Conservation (phyloP, 768 basidiomycete genomes). For the Naematelia aurantialba region DNA sequence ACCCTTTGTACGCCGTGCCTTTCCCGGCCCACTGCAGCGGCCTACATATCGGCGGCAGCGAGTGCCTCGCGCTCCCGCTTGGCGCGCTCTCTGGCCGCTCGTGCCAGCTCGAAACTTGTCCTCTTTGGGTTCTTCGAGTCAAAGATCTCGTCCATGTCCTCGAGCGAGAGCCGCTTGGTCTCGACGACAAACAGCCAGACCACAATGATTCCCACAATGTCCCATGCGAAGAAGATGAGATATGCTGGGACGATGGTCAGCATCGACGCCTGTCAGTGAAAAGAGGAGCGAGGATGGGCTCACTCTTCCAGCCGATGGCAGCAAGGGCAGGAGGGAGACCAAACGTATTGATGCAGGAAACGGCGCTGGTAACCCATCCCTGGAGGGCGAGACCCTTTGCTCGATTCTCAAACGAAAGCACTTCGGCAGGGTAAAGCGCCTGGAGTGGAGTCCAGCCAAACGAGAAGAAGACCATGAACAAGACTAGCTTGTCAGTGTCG, state of each 20-base stretch:
- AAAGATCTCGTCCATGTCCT: slow-evolving; percentile 49
- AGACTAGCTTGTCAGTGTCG: slow-evolving; percentile 5
- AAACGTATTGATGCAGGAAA: slow-evolving; percentile 46
- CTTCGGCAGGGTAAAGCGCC: slow-evolving; percentile 59
- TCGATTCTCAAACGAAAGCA: slow-evolving; percentile 57
- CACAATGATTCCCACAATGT: slow-evolving; percentile 32
- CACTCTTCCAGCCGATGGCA: slow-evolving; percentile 24
- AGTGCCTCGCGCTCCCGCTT: slow-evolving; percentile 14
- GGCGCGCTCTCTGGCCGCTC: slow-evolving; percentile 12
- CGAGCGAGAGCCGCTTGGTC: slow-evolving; percentile 52
- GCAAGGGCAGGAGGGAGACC: slow-evolving; percentile 23
- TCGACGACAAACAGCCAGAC: slow-evolving; percentile 37
- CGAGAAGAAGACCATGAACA: slow-evolving; percentile 53
- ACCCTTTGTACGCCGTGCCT: no score
- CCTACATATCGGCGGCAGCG: not conserved
- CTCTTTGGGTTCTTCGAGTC: slow-evolving; percentile 26
- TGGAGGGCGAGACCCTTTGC: slow-evolving; percentile 58
- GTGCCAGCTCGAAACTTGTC: slow-evolving; percentile 18
- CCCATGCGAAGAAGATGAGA: slow-evolving; percentile 57
- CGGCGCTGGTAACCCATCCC: slow-evolving; percentile 54
- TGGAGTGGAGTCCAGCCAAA: slow-evolving; percentile 62
- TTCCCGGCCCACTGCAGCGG: not conserved
- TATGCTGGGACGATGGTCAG: slow-evolving; percentile 51
- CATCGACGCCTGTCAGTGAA: not conserved
- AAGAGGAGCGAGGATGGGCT: slow-evolving; percentile 37